Base-by-base conservation (phyloP, 208 protist genomes). In the Histomonas meleagridis region DNA sequence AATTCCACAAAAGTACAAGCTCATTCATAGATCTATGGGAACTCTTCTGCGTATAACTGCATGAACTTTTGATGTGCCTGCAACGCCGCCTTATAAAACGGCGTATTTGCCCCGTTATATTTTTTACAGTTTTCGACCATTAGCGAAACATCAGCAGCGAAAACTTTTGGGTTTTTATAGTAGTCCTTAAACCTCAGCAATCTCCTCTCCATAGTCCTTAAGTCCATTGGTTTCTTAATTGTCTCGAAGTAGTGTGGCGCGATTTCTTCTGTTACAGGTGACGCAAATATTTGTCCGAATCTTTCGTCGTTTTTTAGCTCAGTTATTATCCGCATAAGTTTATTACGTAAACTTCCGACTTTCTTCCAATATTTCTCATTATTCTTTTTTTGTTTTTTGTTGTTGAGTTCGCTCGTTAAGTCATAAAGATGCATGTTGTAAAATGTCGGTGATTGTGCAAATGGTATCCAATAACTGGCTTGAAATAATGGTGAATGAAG, bases 201-300 rank as follows among this genome's bases (percentile, higher is more conserved):
- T 16, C 76, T 46, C 55, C 46, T 51, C 38, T 49, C 46, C n/a
- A 86, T 53, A 38, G 76, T 86, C 38, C 32, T 4, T 26, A 86
- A 86, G 38, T 86, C 76, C 76, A 86, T 86, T 9, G 76, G 76
- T 23, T 55, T 43, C 21, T 86, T 48, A 18, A 86, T 86, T n/a
- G 55, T 55, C 38, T 86, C 46, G n/a, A 86, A 86, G 55, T 86
- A 86, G 55, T 86, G 51, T 55, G 43, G 76, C 16, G 76, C 76
- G 16, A 86, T 86, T 55, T 86, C 76, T 86, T 86, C 76, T 86
- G 76, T 86, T 10, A 86, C 76, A 26, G 76, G 76, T 2, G n/a
- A n/a, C n/a, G 23, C 23, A 35, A 86, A 86, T 43, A 48, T 55
- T 0, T 38, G 26, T 55, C 46, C 40, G 26, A 86, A 86, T 5